phyloP scores from a whole-genome alignment of 805 yeast genomes.

The Yamadazyma nakazawae region DNA sequence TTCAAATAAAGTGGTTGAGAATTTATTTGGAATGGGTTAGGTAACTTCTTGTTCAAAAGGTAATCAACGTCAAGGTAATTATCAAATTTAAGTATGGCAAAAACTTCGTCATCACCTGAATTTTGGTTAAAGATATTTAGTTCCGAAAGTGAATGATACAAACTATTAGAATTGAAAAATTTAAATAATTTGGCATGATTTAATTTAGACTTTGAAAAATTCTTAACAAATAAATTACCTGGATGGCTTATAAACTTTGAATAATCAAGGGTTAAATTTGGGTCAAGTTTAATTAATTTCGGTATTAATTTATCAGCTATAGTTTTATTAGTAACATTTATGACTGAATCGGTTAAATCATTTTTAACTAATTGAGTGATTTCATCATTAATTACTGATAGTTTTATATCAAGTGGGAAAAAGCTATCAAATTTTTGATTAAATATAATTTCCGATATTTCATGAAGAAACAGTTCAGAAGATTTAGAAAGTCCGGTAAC shows the following conservation, averaged over 20 bases:
- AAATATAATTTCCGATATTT: slow-evolving; percentile 5
- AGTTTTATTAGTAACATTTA: slow-evolving; percentile 2
- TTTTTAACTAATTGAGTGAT: neutral
- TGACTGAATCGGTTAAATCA: too few relatives aligned
- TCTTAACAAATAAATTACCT: slow-evolving; percentile 55
- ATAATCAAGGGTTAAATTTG: slow-evolving; percentile 21
- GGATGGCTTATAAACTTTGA: slow-evolving; percentile 46
- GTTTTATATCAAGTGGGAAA: slow-evolving; percentile 6
- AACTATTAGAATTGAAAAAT: slow-evolving; percentile 18
- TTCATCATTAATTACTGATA: neutral
- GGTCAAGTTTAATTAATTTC: slow-evolving; percentile 9
- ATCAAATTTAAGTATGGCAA: slow-evolving; percentile 31
- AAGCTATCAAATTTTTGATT: slow-evolving; percentile 3
- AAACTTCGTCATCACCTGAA: slow-evolving; percentile 12
- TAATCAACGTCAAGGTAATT: slow-evolving; percentile 33
- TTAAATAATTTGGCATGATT: slow-evolving; percentile 31
- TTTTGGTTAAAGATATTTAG: slow-evolving; percentile 20
- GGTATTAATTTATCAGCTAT: slow-evolving; percentile 13
- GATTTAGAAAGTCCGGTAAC: neutral
- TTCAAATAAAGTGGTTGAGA: slow-evolving; percentile 47
- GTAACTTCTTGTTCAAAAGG: slow-evolving; percentile 18
- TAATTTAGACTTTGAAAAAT: slow-evolving; percentile 32
- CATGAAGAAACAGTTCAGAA: neutral
- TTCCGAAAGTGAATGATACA: slow-evolving; percentile 19
- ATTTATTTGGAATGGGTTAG: slow-evolving; percentile 18